These are phyloP conservation scores for Monilinia vaccinii-corymbosi DNA, from an alignment of 2,329 filamentous ascomycete genomes.

Conservation along the genomic window DNA sequence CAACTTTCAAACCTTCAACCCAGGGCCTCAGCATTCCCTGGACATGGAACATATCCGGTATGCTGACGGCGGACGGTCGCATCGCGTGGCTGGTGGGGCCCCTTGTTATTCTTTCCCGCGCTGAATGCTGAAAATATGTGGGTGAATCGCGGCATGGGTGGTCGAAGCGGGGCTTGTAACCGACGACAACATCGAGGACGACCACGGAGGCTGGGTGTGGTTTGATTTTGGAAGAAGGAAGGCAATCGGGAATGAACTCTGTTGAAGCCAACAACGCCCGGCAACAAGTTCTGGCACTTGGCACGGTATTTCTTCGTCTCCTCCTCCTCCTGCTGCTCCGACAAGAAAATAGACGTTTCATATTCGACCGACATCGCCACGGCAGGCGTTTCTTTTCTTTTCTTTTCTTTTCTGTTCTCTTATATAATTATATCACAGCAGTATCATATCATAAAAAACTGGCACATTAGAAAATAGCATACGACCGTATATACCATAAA, in stretches of 20 bases:
- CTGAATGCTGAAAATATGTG: not conserved
- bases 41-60: not conserved
- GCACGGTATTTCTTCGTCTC: not conserved
- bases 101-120: not conserved
- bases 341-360: not conserved
- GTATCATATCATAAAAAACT: too few relatives aligned
- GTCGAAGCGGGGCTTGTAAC: not conserved
- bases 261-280: not conserved
- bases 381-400: too few relatives aligned
- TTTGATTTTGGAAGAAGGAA: not conserved
- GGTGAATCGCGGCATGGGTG: conserved; percentile 2
- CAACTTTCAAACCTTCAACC: not conserved
- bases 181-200: not conserved
- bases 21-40: not conserved
- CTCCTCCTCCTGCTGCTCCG: not conserved
- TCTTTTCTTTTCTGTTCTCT: too few relatives aligned
- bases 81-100: not conserved
- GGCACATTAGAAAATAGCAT: too few relatives aligned
- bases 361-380: not conserved
- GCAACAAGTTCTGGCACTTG: not conserved
- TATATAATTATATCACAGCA: too few relatives aligned
- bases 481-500: too few relatives aligned
- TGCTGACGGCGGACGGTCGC: not conserved
- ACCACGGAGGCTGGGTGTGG: not conserved
- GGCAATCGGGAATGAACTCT: not conserved